Percentiles rank a stretch among this genome's conserved stretches.
phyloP scores from a whole-genome alignment of 345 rosid genomes.

The Pistacia atlantica region DNA sequence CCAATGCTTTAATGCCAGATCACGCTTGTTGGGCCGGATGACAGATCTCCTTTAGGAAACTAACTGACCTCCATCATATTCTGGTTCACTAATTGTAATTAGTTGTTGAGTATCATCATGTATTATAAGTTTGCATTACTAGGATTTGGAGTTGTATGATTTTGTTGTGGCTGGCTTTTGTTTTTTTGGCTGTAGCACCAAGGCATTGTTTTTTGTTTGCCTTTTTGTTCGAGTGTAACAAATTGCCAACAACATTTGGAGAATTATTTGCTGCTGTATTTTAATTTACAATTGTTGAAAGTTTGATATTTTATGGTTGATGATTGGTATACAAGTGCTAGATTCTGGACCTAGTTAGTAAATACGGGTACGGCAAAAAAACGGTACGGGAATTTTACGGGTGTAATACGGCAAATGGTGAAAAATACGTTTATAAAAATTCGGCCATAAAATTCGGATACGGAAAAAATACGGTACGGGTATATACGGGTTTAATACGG shows the following conservation, averaged over 20 bases:
- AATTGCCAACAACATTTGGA: conserved; percentile 8
- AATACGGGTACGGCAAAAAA: too few relatives aligned
- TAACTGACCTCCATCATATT: conserved; percentile 17
- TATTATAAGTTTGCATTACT: conserved; percentile 41
- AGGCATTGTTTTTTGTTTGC: conserved; percentile 47
- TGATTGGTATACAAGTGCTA: not conserved
- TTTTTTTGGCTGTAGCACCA: not conserved
- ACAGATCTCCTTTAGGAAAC: conserved; percentile 41
- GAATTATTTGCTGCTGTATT: conserved; percentile 12
- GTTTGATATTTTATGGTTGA: not conserved
- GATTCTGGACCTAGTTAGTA: too few relatives aligned
- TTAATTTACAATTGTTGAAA: not conserved
- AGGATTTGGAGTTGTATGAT: conserved; percentile 25
- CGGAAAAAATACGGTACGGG: too few relatives aligned
- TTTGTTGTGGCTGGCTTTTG: conserved; percentile 25
- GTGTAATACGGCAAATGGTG: too few relatives aligned
- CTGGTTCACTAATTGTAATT: conserved; percentile 44
- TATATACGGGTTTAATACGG: too few relatives aligned
- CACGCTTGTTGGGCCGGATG: conserved; percentile 64
- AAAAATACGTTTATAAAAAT: too few relatives aligned
- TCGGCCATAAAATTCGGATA: too few relatives aligned
- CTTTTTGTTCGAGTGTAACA: conserved; percentile 35
- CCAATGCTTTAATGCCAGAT: conserved; percentile 42
- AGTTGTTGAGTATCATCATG: conserved; percentile 16
- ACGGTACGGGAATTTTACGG: too few relatives aligned